Evolutionary conservation across 176 grass and related monocot genomes (phyloP).

Genomic region (Chloris gayana): DNA sequence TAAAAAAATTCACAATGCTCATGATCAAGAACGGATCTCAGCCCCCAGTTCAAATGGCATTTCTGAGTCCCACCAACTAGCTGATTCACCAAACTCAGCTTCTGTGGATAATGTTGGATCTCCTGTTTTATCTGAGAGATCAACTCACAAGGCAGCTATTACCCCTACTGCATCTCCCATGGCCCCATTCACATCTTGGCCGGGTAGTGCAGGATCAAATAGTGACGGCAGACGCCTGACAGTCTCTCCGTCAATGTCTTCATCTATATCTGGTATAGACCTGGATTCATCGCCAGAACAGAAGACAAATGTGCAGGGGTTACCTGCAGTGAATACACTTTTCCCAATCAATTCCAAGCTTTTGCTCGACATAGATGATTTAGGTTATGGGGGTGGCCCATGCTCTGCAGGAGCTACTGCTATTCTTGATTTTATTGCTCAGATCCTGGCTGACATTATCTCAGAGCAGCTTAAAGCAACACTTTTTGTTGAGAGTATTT

Average conservation of each 20-base stretch:
- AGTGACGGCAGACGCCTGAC: constrained; percentile 67
- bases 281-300: constrained; percentile 69
- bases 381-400: constrained; percentile 94
- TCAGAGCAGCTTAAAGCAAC: constrained; percentile 87
- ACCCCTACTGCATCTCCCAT: constrained; percentile 86
- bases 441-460: constrained; percentile 92
- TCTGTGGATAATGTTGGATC: constrained; percentile 72
- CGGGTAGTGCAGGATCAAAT: constrained; percentile 56
- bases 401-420: constrained; percentile 97
- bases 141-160: constrained; percentile 60
- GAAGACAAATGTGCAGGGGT: constrained; percentile 62
- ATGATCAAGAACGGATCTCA: constrained; percentile 45
- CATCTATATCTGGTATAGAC: constrained; percentile 71
- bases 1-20: constrained; percentile 47
- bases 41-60: constrained; percentile 51
- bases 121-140: constrained; percentile 81
- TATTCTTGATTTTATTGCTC: constrained; percentile 96
- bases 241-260: constrained; percentile 72
- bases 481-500: constrained; percentile 79
- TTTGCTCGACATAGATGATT: constrained; percentile 94
- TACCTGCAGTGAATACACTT: constrained; percentile 56
- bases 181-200: constrained; percentile 76
- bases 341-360: constrained; percentile 81
- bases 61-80: constrained; percentile 43
- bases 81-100: constrained; percentile 69